Evolutionary conservation across 352 stramenopile species (phyloP).

Genomic region (Aphanomyces stellatus): DNA sequence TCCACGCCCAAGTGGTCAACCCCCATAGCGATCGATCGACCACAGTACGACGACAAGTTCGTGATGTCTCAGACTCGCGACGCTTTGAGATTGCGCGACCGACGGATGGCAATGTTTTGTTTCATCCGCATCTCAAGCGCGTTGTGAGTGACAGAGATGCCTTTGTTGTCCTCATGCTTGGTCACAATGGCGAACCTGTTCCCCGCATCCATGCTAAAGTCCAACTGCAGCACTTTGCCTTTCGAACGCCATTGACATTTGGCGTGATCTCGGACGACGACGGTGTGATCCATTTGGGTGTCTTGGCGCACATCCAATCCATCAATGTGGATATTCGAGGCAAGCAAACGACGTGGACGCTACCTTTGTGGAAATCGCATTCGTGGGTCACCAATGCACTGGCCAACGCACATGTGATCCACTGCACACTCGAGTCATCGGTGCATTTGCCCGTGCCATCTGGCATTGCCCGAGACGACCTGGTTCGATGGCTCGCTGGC

Average conservation of each 20-base stretch:
- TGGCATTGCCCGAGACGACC: slow-evolving; percentile 24
- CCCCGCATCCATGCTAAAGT: background rate
- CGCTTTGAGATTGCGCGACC: too few species aligned
- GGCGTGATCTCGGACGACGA: background rate
- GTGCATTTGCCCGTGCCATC: slow-evolving; percentile 31
- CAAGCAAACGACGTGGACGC: background rate
- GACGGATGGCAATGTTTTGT: too few species aligned
- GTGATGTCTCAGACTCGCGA: too few species aligned
- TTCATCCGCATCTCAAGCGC: too few species aligned
- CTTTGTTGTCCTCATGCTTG: background rate
- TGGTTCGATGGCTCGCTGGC: slow-evolving; percentile 27
- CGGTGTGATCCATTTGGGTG: background rate
- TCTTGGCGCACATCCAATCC: background rate
- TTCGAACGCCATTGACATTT: background rate
- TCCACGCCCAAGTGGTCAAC: too few species aligned
- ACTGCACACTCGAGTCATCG: too few species aligned
- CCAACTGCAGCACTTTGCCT: background rate
- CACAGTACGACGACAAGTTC: too few species aligned
- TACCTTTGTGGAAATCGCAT: slow-evolving; percentile 22
- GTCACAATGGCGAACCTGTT: background rate
- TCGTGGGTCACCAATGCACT: slow-evolving; percentile 11
- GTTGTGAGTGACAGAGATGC: background rate
- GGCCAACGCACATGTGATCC: slow-evolving; percentile 17
- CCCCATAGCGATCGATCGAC: too few species aligned
- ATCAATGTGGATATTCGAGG: background rate